Evolutionary conservation across 2,329 filamentous ascomycete genomes (phyloP), one percentile per base, ranked within the genome.

Genomic region (Plenodomus tracheiphilus): DNA sequence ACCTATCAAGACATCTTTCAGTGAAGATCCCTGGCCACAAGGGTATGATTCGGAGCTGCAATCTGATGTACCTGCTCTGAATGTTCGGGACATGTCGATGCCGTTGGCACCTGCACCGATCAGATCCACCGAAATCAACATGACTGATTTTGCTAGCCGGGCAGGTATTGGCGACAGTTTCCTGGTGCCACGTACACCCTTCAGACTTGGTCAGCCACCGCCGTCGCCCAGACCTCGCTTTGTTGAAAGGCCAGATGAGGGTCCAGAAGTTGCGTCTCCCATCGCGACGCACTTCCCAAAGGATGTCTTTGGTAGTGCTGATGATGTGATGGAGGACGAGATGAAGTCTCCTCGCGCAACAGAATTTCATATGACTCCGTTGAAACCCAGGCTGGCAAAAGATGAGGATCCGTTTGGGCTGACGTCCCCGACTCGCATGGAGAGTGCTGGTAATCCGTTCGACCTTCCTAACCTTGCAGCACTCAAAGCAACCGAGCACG

Each of bases 391-490:
- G 30, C 39, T 56, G n/a, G 61, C 56, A 36, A 32, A 32, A 11
- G 68, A 71, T 34, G 68, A 68, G 11, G 70, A 71, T 59, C 65
- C 69, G 2, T 74, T 69, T 38, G 71, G 70, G 4, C 30, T 74
- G 13, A 66, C 72, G 21, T 74, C 72, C 35, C 72, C 72, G 15
- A 75, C 70, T 9, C 65, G 70, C 34, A 74, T 73, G 20, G 75
- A 77, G 16, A 78, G 76, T 49, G 57, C 61, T 18, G 58, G 50
- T 16, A 64, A 61, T 46, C 54, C 61, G 15, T 70, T 71, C 38
- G 65, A 62, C 10, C 45, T 50, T 13, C 44, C 52, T 4, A 58
- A 43, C 8, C 39, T 65, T 9, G 42, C 57, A 16, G 52, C 54
- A 21, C 50, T 59, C 13, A 54, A 56, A 16, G 47, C 56, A n/a